Conservation (phyloP, 768 basidiomycete species). For the Mrakia hoshinonis region DNA sequence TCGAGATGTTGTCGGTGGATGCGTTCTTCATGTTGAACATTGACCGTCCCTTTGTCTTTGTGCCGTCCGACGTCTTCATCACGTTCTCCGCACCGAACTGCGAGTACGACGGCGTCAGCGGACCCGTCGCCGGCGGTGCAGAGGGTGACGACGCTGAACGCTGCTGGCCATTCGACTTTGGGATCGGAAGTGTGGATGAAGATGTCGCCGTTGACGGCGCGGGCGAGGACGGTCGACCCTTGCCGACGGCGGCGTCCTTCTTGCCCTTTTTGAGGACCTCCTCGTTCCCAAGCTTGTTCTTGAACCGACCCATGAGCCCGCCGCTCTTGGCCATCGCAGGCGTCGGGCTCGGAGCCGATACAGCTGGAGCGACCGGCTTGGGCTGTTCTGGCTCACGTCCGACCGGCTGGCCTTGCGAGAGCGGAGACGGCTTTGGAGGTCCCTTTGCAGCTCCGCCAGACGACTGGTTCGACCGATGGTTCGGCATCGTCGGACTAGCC, state of each 20-base stretch:
- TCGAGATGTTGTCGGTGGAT: conserved; percentile 88
- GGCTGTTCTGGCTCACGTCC: conserved; percentile 13
- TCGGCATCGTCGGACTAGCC: background rate
- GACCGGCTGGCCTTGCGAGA: conserved; percentile 19
- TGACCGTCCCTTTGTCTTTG: conserved; percentile 42
- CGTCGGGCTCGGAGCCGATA: background rate
- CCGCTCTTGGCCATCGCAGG: conserved; percentile 14
- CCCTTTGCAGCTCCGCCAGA: background rate
- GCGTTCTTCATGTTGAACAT: conserved; percentile 85
- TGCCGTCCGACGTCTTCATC: background rate
- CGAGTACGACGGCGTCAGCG: background rate
- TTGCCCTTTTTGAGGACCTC: conserved; percentile 1
- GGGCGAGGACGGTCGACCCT: conserved; percentile 7
- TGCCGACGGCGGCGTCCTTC: conserved; percentile 5
- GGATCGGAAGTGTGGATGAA: background rate
- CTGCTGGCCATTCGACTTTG: background rate
- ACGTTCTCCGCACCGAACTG: background rate
- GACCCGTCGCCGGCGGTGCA: background rate
- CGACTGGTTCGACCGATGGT: background rate
- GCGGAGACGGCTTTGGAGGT: conserved; percentile 21
- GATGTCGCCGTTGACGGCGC: background rate
- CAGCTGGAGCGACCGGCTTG: background rate
- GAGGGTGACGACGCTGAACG: conserved; percentile 7
- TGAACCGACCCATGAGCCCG: conserved; percentile 24
- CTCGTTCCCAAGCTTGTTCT: conserved; percentile 18